Base-by-base conservation (phyloP, 257 asterid species). In the Penstemon newberryi region DNA sequence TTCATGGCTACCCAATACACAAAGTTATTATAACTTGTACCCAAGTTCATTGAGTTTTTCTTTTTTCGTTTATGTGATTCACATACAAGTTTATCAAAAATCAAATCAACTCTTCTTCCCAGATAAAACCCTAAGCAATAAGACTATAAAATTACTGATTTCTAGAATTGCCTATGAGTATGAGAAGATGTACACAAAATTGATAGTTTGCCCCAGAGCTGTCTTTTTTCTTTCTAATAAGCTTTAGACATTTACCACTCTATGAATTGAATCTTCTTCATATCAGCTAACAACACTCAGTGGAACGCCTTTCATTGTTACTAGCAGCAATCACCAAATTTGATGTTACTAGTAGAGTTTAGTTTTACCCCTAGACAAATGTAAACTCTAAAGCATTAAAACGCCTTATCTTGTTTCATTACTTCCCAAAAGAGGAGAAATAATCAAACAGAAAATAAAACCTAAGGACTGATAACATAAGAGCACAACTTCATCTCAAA, bases 281-380 rank as follows among this genome's bases (percentile, higher is more conserved):
- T 49, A 54, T 25, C 1, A 51, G 70, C 15, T 46, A 46, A 71
- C 62, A 25, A 25, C 33, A 25, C 33, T 25, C 33, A 25, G 33
- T 25, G 33, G 33, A 25, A 25, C 33, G 33, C 33, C 33, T 25
- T 25, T 25, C 33, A 25, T 25, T 25, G 33, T 59, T 63, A 49
- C 11, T 6, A 53, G 49, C 47, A 61, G 49, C 38, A 66, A 49
- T 42, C 18, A 67, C 56, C 45, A n/a, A 33, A 67, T 54, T 25
- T 8, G 33, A 66, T 18, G 33, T 25, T 25, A 25, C 33, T 25
- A 25, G 33, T 25, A 25, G 33, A 25, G 33, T 25, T 25, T 25
- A 25, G 33, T 25, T 25, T 25, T 25, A 25, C 33, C 33, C 33
- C 33, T 25, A 25, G 33, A 1, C 33, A 25, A 25, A 25, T 25